These are phyloP conservation scores for Pharnaceum exiguum DNA, from an alignment of 148 eudicot genomes.

Conservation along the genomic window DNA sequence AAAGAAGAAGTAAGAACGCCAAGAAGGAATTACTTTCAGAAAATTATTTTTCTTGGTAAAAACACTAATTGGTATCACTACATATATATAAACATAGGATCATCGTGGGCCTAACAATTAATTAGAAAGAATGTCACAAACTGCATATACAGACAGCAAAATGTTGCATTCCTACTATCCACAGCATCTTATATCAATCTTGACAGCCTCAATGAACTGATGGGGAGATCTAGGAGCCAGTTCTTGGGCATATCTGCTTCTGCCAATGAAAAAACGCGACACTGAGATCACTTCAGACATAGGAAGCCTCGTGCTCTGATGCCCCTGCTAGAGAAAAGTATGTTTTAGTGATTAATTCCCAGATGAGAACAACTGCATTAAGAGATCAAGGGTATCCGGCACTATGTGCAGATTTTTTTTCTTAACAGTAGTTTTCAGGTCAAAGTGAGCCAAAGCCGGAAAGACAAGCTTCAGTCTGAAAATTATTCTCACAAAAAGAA, in stretches of 20 bases:
- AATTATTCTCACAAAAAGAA: no score
- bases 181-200: conserved; percentile 12
- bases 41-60: no score
- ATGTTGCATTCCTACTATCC: conserved; percentile 14
- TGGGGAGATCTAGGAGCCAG: neutral
- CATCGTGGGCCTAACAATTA: neutral
- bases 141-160: conserved; percentile 22
- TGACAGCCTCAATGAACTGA: neutral
- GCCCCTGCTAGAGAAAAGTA: conserved; percentile 35
- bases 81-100: conserved; percentile 2
- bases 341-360: no score
- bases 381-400: no score
- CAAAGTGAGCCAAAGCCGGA: neutral
- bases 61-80: neutral
- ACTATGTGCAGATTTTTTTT: no score
- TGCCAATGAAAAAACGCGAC: neutral
- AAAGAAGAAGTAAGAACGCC: no score
- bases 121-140: conserved; percentile 5
- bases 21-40: neutral
- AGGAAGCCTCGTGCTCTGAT: conserved; percentile 31
- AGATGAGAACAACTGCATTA: no score
- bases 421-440: no score
- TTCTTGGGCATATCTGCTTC: neutral
- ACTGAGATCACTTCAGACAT: conserved; percentile 36
- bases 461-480: no score